Percentiles rank a stretch among this genome's conserved stretches.
phyloP scores from a whole-genome alignment of 2,329 filamentous ascomycete species.

The Penicillium psychrosexuale region DNA sequence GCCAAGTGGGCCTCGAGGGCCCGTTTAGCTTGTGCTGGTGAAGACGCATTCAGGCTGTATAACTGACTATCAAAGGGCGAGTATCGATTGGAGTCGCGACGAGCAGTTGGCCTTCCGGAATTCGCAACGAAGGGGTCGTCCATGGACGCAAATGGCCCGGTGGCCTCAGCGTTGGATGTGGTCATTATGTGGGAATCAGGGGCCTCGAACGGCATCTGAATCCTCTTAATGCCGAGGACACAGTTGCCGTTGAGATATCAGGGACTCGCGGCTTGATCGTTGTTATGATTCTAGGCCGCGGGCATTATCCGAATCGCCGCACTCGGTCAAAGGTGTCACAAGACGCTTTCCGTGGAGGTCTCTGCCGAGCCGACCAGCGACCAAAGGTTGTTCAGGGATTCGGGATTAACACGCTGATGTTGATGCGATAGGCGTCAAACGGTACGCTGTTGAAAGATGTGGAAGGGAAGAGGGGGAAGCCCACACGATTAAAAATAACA shows the following conservation, averaged over 20 bases:
- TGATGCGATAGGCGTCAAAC: slow-evolving; percentile 10
- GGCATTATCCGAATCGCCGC: slow-evolving; percentile 31
- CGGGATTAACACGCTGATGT: slow-evolving; percentile 6
- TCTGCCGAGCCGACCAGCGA: slow-evolving; percentile 34
- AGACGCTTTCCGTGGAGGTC: slow-evolving; percentile 2
- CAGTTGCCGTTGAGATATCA: slow-evolving; percentile 22
- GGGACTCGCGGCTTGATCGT: slow-evolving; percentile 25
- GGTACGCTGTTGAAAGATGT: slow-evolving; percentile 13
- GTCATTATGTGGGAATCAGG: slow-evolving; percentile 15
- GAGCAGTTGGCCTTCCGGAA: slow-evolving; percentile 43
- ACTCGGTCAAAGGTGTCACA: slow-evolving; percentile 10
- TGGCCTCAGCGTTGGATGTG: slow-evolving; percentile 14
- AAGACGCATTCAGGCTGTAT: slow-evolving; percentile 76
- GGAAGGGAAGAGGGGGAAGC: slow-evolving; percentile 10
- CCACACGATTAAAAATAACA: slow-evolving; percentile 10
- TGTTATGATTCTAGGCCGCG: slow-evolving; percentile 20
- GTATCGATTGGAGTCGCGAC: slow-evolving; percentile 61
- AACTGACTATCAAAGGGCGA: slow-evolving; percentile 78
- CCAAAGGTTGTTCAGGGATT: slow-evolving; percentile 16
- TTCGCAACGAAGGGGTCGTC: slow-evolving; percentile 59
- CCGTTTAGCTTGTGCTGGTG: slow-evolving; percentile 81
- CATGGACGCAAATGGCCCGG: slow-evolving; percentile 22
- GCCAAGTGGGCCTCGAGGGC: slow-evolving; percentile 87
- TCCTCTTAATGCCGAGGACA: slow-evolving; percentile 22
- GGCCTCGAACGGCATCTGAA: slow-evolving; percentile 18